These are phyloP conservation scores for Beta vulgaris DNA, from an alignment of 148 eudicot genomes.

Conservation along the genomic window DNA sequence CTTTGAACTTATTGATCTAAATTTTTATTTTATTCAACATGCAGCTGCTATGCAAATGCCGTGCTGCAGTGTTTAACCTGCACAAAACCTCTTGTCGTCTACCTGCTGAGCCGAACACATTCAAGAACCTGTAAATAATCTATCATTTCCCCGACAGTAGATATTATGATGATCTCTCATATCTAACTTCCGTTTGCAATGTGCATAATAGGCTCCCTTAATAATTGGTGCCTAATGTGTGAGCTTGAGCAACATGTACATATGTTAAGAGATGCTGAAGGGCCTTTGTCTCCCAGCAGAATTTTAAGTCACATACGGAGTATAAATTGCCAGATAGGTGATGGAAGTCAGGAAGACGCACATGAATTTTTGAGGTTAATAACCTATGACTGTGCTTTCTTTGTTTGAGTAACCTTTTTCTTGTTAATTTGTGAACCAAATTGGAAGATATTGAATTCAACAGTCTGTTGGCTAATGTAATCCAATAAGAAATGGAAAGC, in stretches of 20 bases:
- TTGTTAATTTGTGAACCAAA: neutral
- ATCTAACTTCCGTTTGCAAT: conserved; percentile 22
- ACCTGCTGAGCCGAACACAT: conserved; percentile 74
- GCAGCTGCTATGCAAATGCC: conserved; percentile 99
- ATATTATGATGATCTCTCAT: conserved; percentile 9
- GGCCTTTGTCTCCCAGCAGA: conserved; percentile 73
- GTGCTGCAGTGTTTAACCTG: conserved; percentile 88
- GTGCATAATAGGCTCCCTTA: conserved; percentile 47
- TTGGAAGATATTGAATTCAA: neutral
- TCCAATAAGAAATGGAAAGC: neutral
- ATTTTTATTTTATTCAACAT: conserved; percentile 27
- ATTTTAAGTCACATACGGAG: conserved; percentile 73
- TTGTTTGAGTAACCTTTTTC: conserved; percentile 8
- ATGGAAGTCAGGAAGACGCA: conserved; percentile 98
- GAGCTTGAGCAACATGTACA: conserved; percentile 85
- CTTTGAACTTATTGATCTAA: conserved; percentile 8
- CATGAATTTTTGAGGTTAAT: conserved; percentile 92
- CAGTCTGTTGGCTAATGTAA: neutral
- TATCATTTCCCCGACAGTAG: conserved; percentile 10
- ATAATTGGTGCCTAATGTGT: conserved; percentile 92
- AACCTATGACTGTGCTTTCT: conserved; percentile 1
- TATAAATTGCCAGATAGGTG: conserved; percentile 74
- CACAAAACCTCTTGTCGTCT: conserved; percentile 84
- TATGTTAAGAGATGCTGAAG: conserved; percentile 67
- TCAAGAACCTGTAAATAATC: conserved; percentile 67